phyloP scores from a whole-genome alignment of 163 green algal species.

The Chlamydomonas reinhardtii region DNA sequence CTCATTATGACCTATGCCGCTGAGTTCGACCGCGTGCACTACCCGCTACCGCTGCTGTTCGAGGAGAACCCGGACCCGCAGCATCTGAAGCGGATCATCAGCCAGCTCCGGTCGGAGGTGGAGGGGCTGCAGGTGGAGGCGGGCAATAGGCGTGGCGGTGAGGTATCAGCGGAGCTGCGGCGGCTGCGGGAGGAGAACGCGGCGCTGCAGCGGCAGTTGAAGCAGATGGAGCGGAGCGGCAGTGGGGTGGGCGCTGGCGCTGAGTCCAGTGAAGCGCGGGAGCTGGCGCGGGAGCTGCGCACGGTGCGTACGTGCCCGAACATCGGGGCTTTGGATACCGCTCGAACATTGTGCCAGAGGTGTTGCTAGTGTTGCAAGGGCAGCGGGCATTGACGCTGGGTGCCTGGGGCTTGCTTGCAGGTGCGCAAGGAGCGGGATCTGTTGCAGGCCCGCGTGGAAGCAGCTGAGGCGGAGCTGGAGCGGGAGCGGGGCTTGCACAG shows the following conservation, averaged over 20 bases:
- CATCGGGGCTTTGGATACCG: neutral
- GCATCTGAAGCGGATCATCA: constrained; percentile 60
- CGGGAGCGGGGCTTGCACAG: constrained; percentile 73
- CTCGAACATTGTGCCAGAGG: neutral
- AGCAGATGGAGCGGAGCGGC: constrained; percentile 48
- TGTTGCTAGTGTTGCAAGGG: neutral
- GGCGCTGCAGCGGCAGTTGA: constrained; percentile 62
- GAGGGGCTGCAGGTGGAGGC: constrained; percentile 50
- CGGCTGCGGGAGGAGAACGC: constrained; percentile 69
- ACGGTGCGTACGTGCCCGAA: constrained; percentile 1
- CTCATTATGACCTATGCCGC: constrained; percentile 94
- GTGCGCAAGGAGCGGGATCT: constrained; percentile 73
- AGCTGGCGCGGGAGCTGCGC: constrained; percentile 51
- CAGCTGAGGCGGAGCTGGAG: constrained; percentile 70
- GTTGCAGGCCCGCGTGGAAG: constrained; percentile 66
- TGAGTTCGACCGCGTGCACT: constrained; percentile 91
- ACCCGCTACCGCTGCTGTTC: constrained; percentile 86
- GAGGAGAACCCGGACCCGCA: constrained; percentile 81
- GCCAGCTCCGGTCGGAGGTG: constrained; percentile 64
- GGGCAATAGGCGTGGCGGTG: neutral
- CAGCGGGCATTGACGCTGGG: too few relatives aligned
- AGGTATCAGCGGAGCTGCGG: constrained; percentile 52
- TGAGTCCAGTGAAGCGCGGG: neutral
- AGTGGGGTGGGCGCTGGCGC: neutral
- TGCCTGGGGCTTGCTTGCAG: neutral